These are phyloP conservation scores for Phytophthora tentaculata DNA, from an alignment of 352 stramenopile species.

Conservation along the genomic window DNA sequence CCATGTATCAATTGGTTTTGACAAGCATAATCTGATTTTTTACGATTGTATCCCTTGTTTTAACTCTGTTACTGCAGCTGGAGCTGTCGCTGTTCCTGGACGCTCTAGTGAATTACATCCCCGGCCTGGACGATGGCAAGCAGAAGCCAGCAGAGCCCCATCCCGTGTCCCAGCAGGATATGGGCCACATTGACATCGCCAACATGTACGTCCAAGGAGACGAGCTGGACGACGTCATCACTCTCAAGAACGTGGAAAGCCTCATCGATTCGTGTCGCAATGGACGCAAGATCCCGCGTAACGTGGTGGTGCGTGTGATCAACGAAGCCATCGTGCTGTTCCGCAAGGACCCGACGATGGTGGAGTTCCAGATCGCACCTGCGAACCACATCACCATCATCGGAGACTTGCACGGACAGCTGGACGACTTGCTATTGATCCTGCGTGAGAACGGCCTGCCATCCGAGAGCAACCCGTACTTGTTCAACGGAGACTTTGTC, in stretches of 20 bases:
- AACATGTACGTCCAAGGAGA: conserved; percentile 82
- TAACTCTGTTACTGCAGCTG: conserved; percentile 38
- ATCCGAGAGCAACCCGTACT: conserved; percentile 76
- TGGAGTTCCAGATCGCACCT: conserved; percentile 71
- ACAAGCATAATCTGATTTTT: not conserved
- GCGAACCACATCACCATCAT: conserved; percentile 82
- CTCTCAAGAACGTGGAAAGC: conserved; percentile 64
- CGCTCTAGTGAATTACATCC: conserved; percentile 79
- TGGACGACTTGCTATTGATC: conserved; percentile 87
- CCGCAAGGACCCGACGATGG: conserved; percentile 59
- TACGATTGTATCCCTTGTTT: not conserved
- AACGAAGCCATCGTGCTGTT: conserved; percentile 65
- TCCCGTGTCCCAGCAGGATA: conserved; percentile 57
- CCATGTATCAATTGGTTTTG: conserved; percentile 8
- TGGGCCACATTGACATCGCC: conserved; percentile 82
- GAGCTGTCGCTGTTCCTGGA: conserved; percentile 85
- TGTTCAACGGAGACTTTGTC: conserved; percentile 91
- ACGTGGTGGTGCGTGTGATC: conserved; percentile 78
- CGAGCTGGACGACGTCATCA: conserved; percentile 68
- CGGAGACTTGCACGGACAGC: conserved; percentile 85
- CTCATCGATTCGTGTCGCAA: conserved; percentile 85
- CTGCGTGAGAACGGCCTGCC: conserved; percentile 85
- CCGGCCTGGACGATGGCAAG: conserved; percentile 61
- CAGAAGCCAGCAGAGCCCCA: conserved; percentile 14
- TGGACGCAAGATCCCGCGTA: conserved; percentile 77